Base-by-base conservation (phyloP, 345 rosid genomes). In the thale cress (Arabidopsis thaliana) region DNA sequence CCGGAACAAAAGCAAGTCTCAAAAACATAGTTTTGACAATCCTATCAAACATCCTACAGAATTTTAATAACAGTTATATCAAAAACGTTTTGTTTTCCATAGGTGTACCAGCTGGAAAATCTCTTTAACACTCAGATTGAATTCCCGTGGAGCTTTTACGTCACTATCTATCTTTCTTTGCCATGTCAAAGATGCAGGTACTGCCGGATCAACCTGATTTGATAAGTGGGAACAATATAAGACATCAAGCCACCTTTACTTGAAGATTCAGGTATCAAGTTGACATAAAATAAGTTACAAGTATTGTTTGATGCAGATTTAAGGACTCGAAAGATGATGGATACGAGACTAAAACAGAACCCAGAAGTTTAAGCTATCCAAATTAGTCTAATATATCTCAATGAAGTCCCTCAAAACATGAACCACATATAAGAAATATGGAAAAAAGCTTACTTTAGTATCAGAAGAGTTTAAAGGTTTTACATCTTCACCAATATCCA, bases 111-210 rank as follows among this genome's bases (percentile, higher is more conserved):
- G 33, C 8, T 83, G 87, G 14, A 90, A 62, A 59, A 64, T 87
- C 67, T 90, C 96, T 73, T 81, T 81, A 72, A 79, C 76, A 65
- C 76, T 83, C 62, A 90, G 38, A 38, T 72, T 37, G 79, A 90
- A 88, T 71, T 49, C 70, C 6, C 74, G 69, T 52, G 79, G 90
- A 74, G 45, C 61, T 59, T 64, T 79, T 59, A 16, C 59, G 30
- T 81, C 78, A 44, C 81, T 60, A 62, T 81, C 66, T 69, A 90
- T 64, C 70, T 83, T 85, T 50, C 93, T 80, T 74, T 82, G 81
- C 96, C 93, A 90, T 49, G 96, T 85, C 71, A 88, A 79, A 11
- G 86, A 34, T 59, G 86, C 80, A 24, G 87, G 91, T 74, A 84
- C 79, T 57, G 70, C 84, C 0, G 88, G 85, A 76, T 85, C 84